Percentiles rank a stretch among this genome's conserved stretches.
Conservation (phyloP, 495 filamentous ascomycete genomes). For the Neurospora sp. region DNA sequence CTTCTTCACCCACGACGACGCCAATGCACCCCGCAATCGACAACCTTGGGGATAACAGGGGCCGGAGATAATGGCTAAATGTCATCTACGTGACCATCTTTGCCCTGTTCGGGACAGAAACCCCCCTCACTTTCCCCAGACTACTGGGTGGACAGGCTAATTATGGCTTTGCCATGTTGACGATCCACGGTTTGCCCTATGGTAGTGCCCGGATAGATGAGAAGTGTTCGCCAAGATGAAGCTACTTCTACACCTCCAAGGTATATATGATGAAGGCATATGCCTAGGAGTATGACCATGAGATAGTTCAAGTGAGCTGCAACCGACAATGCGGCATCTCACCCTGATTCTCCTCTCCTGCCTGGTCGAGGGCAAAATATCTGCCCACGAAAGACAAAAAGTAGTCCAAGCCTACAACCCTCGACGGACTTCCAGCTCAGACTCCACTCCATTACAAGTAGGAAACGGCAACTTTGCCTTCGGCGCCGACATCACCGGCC, state of each 20-base stretch:
- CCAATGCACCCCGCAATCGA: slow-evolving; percentile 7
- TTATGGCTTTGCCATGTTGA: not conserved
- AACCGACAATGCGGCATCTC: not conserved
- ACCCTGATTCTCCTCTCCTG: slow-evolving; percentile 8
- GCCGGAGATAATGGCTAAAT: slow-evolving; percentile 6
- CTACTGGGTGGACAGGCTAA: not conserved
- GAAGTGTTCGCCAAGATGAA: not conserved
- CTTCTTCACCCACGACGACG: not conserved
- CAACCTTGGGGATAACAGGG: not conserved
- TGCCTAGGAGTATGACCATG: not conserved
- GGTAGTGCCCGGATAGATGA: not conserved
- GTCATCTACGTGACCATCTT: not conserved
- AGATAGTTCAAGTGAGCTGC: not conserved
- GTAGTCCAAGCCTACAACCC: slow-evolving; percentile 35
- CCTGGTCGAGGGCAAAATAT: slow-evolving; percentile 11
- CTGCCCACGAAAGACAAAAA: slow-evolving; percentile 20
- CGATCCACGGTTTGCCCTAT: not conserved
- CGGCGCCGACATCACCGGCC: slow-evolving; percentile 42
- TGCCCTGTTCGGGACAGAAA: slow-evolving; percentile 4
- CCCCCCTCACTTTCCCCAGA: not conserved
- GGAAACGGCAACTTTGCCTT: slow-evolving; percentile 48
- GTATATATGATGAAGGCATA: not conserved
- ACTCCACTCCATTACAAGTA: slow-evolving; percentile 39
- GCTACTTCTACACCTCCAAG: not conserved
- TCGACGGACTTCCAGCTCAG: slow-evolving; percentile 34